Percentiles rank a stretch among this genome's conserved stretches.
Evolutionary conservation across 345 rosid genomes (phyloP).

Genomic region (Eucalyptus pauciflora): DNA sequence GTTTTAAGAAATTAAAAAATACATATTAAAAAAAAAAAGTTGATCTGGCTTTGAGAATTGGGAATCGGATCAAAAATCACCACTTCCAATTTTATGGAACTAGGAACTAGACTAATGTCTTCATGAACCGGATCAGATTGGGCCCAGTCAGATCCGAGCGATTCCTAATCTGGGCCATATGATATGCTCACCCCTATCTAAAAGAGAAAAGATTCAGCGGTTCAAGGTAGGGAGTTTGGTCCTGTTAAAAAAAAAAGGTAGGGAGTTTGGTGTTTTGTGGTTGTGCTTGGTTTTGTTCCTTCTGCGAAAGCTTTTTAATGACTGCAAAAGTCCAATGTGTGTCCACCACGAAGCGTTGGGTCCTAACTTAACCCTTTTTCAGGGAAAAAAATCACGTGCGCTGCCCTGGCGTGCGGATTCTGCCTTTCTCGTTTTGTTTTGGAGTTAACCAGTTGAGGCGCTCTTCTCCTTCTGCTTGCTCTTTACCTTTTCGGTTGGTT

Average conservation of each 20-base stretch:
- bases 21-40: no score
- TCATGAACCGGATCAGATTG: accelerated
- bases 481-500: neutral
- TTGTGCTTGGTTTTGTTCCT: neutral
- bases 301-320: neutral
- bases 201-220: no score
- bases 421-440: neutral
- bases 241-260: neutral
- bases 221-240: no score
- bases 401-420: neutral
- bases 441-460: neutral
- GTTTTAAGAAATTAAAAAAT: no score
- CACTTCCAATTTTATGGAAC: no score
- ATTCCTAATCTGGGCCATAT: no score
- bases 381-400: neutral
- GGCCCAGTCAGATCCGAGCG: accelerated
- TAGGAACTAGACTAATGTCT: accelerated
- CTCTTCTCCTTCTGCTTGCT: neutral
- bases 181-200: no score
- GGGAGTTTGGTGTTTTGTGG: neutral
- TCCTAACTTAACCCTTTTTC: neutral
- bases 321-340: neutral
- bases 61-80: accelerated
- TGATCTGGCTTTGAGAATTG: accelerated
- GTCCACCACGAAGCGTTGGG: neutral